Conservation (phyloP, 257 asterid species). For the Solanum pimpinellifolium region DNA sequence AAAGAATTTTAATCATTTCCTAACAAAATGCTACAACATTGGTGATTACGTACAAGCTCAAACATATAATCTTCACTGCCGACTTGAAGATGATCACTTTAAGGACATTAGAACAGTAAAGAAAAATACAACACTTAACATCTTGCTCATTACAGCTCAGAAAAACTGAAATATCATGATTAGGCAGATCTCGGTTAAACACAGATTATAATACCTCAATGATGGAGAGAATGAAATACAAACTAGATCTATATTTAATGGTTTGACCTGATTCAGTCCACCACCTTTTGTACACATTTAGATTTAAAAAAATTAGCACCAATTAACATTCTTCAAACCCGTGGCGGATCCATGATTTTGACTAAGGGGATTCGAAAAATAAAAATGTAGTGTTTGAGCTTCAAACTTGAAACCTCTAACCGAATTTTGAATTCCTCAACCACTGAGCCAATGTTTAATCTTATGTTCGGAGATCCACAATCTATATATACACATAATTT, state of each 20-base stretch:
- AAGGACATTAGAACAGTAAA: neutral
- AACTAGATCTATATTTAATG: neutral
- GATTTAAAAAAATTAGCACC: neutral
- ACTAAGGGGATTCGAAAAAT: too few relatives aligned
- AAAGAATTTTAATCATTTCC: neutral
- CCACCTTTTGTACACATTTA: neutral
- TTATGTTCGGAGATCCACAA: neutral
- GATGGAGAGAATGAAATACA: neutral
- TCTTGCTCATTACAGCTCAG: neutral
- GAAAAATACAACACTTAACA: neutral
- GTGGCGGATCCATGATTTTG: too few relatives aligned
- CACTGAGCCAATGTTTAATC: neutral
- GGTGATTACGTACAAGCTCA: neutral
- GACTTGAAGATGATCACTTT: neutral
- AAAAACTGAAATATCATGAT: neutral
- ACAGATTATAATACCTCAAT: neutral
- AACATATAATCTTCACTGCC: neutral
- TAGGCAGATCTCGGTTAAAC: neutral
- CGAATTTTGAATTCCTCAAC: too few relatives aligned
- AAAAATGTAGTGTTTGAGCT: too few relatives aligned
- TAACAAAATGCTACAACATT: neutral
- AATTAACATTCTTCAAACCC: too few relatives aligned
- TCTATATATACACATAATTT: too few relatives aligned
- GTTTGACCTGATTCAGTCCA: neutral
- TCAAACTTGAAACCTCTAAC: too few relatives aligned